Conservation (phyloP, 441 rosid species). For the Populus tomentosa region DNA sequence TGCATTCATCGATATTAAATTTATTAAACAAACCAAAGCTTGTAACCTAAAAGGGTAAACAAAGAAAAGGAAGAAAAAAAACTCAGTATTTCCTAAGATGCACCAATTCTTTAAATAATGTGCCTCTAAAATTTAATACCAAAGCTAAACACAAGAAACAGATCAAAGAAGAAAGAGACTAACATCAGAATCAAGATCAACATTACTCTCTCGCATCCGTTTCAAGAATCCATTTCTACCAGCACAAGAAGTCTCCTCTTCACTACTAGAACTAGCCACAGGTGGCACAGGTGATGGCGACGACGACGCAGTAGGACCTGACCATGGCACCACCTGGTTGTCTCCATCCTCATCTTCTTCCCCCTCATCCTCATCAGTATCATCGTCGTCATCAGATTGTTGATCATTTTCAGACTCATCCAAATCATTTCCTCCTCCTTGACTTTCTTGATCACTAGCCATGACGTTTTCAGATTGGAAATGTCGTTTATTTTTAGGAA, state of each 20-base stretch:
- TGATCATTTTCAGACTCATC: not conserved
- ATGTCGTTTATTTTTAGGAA: not conserved
- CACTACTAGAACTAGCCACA: conserved; percentile 38
- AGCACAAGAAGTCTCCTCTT: conserved; percentile 20
- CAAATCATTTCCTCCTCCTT: not conserved
- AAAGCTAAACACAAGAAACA: too few relatives aligned
- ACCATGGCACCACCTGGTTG: conserved; percentile 87
- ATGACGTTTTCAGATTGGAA: not conserved
- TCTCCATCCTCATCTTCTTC: conserved; percentile 34
- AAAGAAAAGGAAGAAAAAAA: not conserved
- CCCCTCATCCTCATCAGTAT: not conserved
- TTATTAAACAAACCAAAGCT: not conserved
- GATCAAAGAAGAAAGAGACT: conserved; percentile 5
- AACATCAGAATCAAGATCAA: conserved; percentile 44
- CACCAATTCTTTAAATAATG: not conserved
- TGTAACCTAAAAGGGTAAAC: not conserved
- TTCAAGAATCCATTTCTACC: conserved; percentile 24
- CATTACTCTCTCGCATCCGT: conserved; percentile 29
- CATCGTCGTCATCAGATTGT: conserved; percentile 1
- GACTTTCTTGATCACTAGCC: not conserved
- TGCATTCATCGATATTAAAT: conserved; percentile 7
- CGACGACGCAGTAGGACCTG: conserved; percentile 22
- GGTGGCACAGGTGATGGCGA: conserved; percentile 27
- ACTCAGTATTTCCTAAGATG: not conserved
- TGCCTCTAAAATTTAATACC: too few relatives aligned